Percentiles rank a stretch among this genome's conserved stretches.
phyloP scores from a whole-genome alignment of 352 stramenopile species.

The Phytophthora chlamydospora region DNA sequence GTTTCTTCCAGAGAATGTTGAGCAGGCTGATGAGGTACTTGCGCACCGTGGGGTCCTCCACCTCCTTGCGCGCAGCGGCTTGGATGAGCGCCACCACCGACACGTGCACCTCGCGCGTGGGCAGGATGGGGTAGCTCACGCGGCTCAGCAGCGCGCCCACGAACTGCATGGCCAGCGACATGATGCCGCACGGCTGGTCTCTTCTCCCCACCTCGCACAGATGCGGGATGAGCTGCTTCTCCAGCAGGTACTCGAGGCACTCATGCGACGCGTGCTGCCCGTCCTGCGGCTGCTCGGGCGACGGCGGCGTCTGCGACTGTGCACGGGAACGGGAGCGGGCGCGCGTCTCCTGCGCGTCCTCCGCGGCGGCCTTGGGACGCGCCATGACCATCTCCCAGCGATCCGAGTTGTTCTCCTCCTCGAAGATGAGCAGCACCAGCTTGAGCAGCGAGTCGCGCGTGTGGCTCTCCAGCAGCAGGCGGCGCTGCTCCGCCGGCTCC shows the following conservation, averaged over 20 bases:
- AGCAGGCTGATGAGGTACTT: slow-evolving; percentile 86
- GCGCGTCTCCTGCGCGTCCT: slow-evolving; percentile 25
- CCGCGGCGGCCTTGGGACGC: slow-evolving; percentile 31
- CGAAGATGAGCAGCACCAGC: slow-evolving; percentile 87
- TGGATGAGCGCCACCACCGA: slow-evolving; percentile 84
- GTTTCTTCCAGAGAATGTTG: slow-evolving; percentile 88
- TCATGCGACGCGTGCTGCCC: slow-evolving; percentile 51
- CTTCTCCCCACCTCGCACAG: slow-evolving; percentile 74
- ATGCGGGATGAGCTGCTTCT: slow-evolving; percentile 84
- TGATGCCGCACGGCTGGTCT: slow-evolving; percentile 82
- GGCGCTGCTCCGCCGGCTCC: slow-evolving; percentile 73
- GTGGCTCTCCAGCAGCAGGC: slow-evolving; percentile 77
- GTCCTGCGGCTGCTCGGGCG: slow-evolving; percentile 17
- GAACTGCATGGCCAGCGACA: slow-evolving; percentile 87
- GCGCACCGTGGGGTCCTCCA: slow-evolving; percentile 82
- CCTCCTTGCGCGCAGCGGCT: slow-evolving; percentile 75
- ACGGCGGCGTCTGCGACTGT: slow-evolving; percentile 28
- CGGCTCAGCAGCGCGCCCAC: slow-evolving; percentile 78
- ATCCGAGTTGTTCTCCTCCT: slow-evolving; percentile 81
- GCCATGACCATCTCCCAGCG: slow-evolving; percentile 65
- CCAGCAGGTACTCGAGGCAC: slow-evolving; percentile 85
- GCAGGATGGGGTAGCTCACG: slow-evolving; percentile 85
- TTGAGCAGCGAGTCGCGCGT: slow-evolving; percentile 85
- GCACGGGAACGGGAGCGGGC: slow-evolving; percentile 18
- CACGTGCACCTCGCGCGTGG: slow-evolving; percentile 81